These are phyloP conservation scores for Aspergillus proliferans DNA, from an alignment of 2,329 filamentous ascomycete genomes.

Conservation along the genomic window DNA sequence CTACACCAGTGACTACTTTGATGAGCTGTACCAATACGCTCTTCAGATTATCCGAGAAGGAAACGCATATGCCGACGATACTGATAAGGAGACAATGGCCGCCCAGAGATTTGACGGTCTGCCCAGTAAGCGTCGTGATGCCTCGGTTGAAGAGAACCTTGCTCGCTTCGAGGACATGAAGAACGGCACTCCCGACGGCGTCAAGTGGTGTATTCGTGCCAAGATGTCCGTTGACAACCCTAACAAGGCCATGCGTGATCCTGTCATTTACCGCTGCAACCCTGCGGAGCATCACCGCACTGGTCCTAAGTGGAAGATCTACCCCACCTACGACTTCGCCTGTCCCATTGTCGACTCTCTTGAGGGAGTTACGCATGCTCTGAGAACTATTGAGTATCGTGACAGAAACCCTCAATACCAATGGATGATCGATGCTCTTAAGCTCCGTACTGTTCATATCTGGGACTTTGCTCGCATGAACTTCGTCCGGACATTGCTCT, in stretches of 20 bases:
- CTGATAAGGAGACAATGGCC: conserved; percentile 80
- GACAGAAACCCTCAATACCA: conserved; percentile 48
- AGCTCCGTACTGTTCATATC: conserved; percentile 42
- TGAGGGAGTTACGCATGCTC: conserved; percentile 59
- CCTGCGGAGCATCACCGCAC: conserved; percentile 57
- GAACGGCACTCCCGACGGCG: conserved; percentile 68
- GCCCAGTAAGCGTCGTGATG: conserved; percentile 72
- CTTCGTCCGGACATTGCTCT: conserved; percentile 46
- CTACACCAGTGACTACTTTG: conserved; percentile 94
- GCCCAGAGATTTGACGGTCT: conserved; percentile 78
- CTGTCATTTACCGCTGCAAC: conserved; percentile 96
- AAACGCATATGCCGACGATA: conserved; percentile 91
- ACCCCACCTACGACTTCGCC: conserved; percentile 62
- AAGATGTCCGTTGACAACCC: conserved; percentile 88
- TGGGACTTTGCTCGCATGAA: conserved; percentile 51
- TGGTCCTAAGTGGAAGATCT: conserved; percentile 59
- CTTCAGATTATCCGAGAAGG: conserved; percentile 79
- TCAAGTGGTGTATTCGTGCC: conserved; percentile 84
- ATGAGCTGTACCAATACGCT: conserved; percentile 80
- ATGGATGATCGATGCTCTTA: conserved; percentile 46
- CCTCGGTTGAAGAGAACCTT: conserved; percentile 74
- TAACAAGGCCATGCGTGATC: conserved; percentile 94
- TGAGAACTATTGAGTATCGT: conserved; percentile 57
- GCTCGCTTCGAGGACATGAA: conserved; percentile 92
- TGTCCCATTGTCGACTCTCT: conserved; percentile 58